Conservation (phyloP, 2,329 filamentous ascomycete genomes). For the Blastomyces percursus region DNA sequence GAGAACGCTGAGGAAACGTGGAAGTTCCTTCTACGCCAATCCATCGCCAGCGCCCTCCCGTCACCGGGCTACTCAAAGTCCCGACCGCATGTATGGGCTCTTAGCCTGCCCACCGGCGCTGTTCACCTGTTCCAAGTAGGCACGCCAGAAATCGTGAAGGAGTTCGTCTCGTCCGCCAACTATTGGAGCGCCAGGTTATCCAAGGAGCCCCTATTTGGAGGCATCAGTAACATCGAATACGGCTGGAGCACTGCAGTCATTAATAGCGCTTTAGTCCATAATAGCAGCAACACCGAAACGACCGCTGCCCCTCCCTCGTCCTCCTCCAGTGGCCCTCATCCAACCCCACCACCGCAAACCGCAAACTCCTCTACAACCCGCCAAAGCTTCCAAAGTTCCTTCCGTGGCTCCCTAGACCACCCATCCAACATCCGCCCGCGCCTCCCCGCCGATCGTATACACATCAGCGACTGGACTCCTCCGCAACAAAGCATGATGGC, state of each 20-base stretch:
- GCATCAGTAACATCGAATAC: conserved; percentile 94
- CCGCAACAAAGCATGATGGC: conserved; percentile 85
- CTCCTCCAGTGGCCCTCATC: not conserved
- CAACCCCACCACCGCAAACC: conserved; percentile 19
- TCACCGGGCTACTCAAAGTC: conserved; percentile 86
- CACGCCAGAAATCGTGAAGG: conserved; percentile 84
- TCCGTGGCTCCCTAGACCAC: conserved; percentile 57
- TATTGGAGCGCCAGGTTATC: conserved; percentile 95
- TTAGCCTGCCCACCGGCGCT: conserved; percentile 82
- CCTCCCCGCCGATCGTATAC: conserved; percentile 72
- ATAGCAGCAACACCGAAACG: not conserved
- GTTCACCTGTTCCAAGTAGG: conserved; percentile 98
- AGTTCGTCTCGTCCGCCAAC: conserved; percentile 90
- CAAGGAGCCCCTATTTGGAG: conserved; percentile 83
- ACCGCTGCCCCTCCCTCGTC: not conserved
- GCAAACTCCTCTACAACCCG: conserved; percentile 25
- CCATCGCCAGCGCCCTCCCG: conserved; percentile 79
- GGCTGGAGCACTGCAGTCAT: conserved; percentile 86
- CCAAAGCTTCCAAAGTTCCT: conserved; percentile 49
- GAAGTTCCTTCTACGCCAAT: conserved; percentile 78
- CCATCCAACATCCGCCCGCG: conserved; percentile 48
- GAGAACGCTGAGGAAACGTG: conserved; percentile 87
- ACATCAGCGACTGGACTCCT: conserved; percentile 78
- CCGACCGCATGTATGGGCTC: conserved; percentile 83
- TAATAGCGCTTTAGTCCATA: conserved; percentile 58